Conservation (phyloP, 2,329 filamentous ascomycete genomes). For the Botryotinia globosa region DNA sequence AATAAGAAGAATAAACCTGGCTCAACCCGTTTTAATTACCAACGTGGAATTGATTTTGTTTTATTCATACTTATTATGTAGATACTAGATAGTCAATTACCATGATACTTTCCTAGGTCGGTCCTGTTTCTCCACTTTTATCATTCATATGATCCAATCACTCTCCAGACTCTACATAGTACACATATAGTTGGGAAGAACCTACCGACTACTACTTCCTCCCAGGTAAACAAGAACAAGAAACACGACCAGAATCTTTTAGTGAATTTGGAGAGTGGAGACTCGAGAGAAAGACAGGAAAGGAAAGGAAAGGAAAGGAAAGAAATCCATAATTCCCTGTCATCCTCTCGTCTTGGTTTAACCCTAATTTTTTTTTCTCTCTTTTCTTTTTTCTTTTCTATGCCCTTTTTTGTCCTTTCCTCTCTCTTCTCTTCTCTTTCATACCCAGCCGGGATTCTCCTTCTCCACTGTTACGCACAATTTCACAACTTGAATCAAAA, state of each 20-base stretch:
- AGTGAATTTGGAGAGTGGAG: neutral
- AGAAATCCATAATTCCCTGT: neutral
- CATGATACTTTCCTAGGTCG: neutral
- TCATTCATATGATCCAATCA: neutral
- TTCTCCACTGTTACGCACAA: slow-evolving; percentile 3
- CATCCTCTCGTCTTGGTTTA: neutral
- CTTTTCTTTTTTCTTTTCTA: neutral
- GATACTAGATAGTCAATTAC: neutral
- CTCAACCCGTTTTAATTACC: neutral
- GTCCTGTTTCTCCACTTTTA: neutral
- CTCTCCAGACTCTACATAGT: no score
- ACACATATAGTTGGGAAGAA: neutral
- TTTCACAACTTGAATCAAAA: neutral
- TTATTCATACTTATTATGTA: no score
- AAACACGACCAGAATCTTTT: neutral
- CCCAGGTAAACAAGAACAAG: neutral
- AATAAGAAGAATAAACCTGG: neutral
- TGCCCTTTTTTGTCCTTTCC: neutral
- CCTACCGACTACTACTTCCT: no score
- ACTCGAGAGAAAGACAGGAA: neutral
- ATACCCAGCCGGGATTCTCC: neutral
- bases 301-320: neutral
- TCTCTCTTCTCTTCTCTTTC: neutral
- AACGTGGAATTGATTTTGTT: neutral
- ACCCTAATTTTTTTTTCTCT: no score